These are phyloP conservation scores for Kickxella alabastrina DNA, from an alignment of 192 early-diverging fungal species.

Conservation along the genomic window DNA sequence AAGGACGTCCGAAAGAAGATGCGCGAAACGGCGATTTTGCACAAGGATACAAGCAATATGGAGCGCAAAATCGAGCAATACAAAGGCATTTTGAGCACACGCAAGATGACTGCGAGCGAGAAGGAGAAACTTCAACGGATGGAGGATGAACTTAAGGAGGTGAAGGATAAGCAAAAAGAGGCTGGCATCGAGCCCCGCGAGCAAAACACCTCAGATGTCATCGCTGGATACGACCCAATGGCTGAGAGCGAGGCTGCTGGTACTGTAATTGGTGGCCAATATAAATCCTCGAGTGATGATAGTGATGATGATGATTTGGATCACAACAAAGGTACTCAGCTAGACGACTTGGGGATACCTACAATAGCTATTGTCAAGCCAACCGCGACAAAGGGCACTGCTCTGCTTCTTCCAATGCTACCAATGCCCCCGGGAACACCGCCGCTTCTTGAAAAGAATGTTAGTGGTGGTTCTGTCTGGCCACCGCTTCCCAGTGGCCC, in stretches of 20 bases:
- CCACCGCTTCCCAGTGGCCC: constrained; percentile 43
- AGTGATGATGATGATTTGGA: neutral
- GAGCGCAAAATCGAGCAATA: constrained; percentile 44
- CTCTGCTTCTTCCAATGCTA: constrained; percentile 26
- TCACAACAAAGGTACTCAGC: neutral
- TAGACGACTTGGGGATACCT: constrained; percentile 5
- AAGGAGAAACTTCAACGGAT: constrained; percentile 25
- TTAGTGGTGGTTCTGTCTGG: constrained; percentile 22
- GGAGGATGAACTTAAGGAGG: constrained; percentile 34
- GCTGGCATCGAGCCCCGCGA: constrained; percentile 25
- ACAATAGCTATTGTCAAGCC: neutral
- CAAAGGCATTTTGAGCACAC: constrained; percentile 12
- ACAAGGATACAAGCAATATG: constrained; percentile 39
- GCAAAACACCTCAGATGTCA: neutral
- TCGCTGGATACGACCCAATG: constrained; percentile 38
- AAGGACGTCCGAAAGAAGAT: constrained; percentile 42
- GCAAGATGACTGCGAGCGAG: constrained; percentile 39
- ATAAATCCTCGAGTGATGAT: constrained; percentile 11
- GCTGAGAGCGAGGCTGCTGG: constrained; percentile 3
- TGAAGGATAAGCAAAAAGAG: constrained; percentile 22
- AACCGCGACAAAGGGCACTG: neutral
- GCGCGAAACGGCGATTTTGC: constrained; percentile 27
- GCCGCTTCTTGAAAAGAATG: constrained; percentile 21
- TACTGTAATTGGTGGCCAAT: constrained; percentile 5
- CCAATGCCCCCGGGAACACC: constrained; percentile 47